A percentile compares a stretch with the other conserved stretches of the same genome.
phyloP scores from a whole-genome alignment of 148 eudicot species.

The Rhododendron simsii region DNA sequence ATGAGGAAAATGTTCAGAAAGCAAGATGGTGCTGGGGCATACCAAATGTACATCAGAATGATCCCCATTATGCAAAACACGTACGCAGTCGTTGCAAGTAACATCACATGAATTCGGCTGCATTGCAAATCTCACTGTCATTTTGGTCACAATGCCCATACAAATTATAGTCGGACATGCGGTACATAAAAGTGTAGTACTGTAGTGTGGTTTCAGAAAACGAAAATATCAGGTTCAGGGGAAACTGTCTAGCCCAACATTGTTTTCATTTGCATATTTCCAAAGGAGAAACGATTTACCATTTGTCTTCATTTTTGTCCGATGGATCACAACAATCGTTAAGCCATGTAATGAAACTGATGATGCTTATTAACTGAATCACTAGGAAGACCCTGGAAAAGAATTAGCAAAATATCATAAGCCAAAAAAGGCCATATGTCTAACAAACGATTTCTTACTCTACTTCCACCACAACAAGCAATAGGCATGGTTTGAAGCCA shows the following conservation, averaged over 20 bases:
- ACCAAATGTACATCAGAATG: constrained; percentile 73
- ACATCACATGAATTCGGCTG: constrained; percentile 56
- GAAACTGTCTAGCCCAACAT: not conserved
- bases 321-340: constrained; percentile 63
- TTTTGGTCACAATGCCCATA: not conserved
- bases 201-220: not conserved
- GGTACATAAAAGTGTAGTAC: not conserved
- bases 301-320: constrained; percentile 58
- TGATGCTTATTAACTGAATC: constrained; percentile 76
- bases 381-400: constrained; percentile 71
- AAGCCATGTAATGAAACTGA: constrained; percentile 77
- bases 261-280: not conserved
- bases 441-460: not conserved
- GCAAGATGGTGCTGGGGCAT: constrained; percentile 72
- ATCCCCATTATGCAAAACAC: constrained; percentile 58
- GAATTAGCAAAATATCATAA: not conserved
- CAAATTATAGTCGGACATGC: not conserved
- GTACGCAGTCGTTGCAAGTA: constrained; percentile 49
- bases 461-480: not conserved
- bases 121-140: constrained; percentile 3
- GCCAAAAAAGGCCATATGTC: not conserved
- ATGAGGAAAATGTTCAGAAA: constrained; percentile 68
- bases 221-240: not conserved
- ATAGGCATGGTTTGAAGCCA: not conserved
- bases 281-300: constrained; percentile 34